A percentile compares a stretch with the other conserved stretches of the same genome.
Conservation (phyloP, 2,329 filamentous ascomycete species). For the Fusarium mangiferae region DNA sequence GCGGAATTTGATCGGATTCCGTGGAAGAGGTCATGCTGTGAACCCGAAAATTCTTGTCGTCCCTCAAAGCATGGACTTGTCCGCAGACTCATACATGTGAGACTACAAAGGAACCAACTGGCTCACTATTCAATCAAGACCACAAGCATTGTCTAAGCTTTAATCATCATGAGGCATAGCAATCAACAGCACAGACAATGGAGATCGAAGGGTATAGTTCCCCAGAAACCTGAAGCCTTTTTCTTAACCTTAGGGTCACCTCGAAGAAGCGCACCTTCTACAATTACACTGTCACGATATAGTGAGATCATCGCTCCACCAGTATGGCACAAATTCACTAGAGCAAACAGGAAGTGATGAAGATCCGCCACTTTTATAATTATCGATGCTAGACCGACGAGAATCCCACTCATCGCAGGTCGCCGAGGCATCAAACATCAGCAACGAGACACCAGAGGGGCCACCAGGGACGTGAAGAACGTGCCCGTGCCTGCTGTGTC, state of each 20-base stretch:
- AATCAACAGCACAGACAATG: background rate
- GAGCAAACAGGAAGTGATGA: background rate
- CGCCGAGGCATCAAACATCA: background rate
- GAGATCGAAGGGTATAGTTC: background rate
- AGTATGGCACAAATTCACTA: background rate
- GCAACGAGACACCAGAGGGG: background rate
- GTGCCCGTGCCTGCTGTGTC: too few species aligned
- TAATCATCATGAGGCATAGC: too few species aligned
- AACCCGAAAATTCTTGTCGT: background rate
- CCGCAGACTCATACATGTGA: too few species aligned
- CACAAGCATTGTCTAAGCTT: too few species aligned
- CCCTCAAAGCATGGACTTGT: background rate
- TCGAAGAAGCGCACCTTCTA: background rate
- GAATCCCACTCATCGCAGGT: background rate
- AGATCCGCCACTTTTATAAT: too few species aligned
- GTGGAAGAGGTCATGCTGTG: background rate
- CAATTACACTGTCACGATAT: too few species aligned
- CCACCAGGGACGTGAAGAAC: background rate
- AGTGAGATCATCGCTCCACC: background rate
- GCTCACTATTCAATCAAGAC: background rate
- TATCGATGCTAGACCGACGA: background rate
- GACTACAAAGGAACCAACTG: too few species aligned
- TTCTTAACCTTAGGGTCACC: too few species aligned
- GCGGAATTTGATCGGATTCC: background rate
- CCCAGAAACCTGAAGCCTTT: too few species aligned